Evolutionary conservation across 495 filamentous ascomycete genomes (phyloP).

Genomic region (Chaetomium tenue): DNA sequence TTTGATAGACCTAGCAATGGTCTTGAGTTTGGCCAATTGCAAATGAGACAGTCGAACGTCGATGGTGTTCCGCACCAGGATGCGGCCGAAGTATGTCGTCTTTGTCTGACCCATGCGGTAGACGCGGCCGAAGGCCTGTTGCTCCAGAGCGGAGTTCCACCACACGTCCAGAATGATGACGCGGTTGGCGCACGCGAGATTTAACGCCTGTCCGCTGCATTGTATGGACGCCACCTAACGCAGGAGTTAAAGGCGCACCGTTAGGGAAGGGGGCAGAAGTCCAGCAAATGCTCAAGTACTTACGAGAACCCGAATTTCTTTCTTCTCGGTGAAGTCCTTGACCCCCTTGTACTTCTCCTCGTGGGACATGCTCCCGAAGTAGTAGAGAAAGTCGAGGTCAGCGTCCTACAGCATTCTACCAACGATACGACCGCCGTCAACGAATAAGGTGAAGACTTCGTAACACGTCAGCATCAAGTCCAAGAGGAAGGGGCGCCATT

Average conservation of each 20-base stretch:
- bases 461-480: too few relatives aligned
- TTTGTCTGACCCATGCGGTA: conserved; percentile 39
- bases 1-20: not conserved
- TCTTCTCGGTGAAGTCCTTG: conserved; percentile 16
- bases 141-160: conserved; percentile 53
- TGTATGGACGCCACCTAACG: conserved; percentile 42
- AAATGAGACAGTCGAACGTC: too few relatives aligned
- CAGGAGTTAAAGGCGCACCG: too few relatives aligned
- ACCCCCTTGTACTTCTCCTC: conserved; percentile 13
- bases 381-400: conserved; percentile 35
- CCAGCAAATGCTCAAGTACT: too few relatives aligned
- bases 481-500: too few relatives aligned
- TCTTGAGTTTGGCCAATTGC: too few relatives aligned
- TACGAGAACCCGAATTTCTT: not conserved
- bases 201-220: conserved; percentile 51
- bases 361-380: conserved; percentile 13
- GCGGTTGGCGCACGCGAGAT: conserved; percentile 56
- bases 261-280: too few relatives aligned
- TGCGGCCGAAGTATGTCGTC: conserved; percentile 29
- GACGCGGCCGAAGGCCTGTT: conserved; percentile 39
- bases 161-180: conserved; percentile 59
- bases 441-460: too few relatives aligned
- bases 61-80: too few relatives aligned
- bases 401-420: conserved; percentile 23
- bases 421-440: too few relatives aligned